Evolutionary conservation across 371 early-diverging fungal species (phyloP), one percentile per base, ranked within the genome.

Genomic region (Mortierella sp.): DNA sequence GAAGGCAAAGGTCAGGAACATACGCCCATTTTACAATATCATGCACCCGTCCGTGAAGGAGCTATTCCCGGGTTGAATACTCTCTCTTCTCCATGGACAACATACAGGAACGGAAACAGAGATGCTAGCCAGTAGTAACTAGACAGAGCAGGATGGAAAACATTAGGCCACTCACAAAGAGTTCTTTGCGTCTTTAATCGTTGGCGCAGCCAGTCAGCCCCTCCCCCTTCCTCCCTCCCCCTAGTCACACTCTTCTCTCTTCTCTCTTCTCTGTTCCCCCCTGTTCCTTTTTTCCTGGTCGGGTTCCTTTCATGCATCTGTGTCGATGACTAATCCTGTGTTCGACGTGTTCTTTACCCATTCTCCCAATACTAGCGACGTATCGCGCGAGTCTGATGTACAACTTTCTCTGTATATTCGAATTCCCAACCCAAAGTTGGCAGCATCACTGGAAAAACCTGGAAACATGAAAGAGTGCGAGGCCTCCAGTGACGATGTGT

Each of bases 361-460:
- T 18, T 43, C 51, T 14, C 60, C 25, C 26, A 19, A 62, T 60
- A 64, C 57, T 88, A 95, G 95, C 79, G 97, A 97, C 84, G 96
- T 97, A 21, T 94, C 93, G 43, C 90, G 96, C 62, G 92, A 87
- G 56, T 90, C 92, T 18, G 94, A 94, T 28, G 91, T 95, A 14
- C 89, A 91, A 60, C 87, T 96, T 44, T 93, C 95, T 21, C 90
- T 97, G 52, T 96, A 96, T 76, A 87, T 94, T 82, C 91, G 93
- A 60, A 92, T 90, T 16, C 87, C 88, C 46, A 80, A 70, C 30
- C 81, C 79, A 45, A 74, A 80, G 37, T 72, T 59, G 7, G 50
- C 64, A 19, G 67, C 84, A 5, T 60, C 80, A 16, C 15, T 70
- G 61, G 70, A 68, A 47, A 68, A 60, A 53, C 2, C 74, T 58